Base-by-base conservation (phyloP, 768 basidiomycete genomes). In the Amanita pseudoporphyria region DNA sequence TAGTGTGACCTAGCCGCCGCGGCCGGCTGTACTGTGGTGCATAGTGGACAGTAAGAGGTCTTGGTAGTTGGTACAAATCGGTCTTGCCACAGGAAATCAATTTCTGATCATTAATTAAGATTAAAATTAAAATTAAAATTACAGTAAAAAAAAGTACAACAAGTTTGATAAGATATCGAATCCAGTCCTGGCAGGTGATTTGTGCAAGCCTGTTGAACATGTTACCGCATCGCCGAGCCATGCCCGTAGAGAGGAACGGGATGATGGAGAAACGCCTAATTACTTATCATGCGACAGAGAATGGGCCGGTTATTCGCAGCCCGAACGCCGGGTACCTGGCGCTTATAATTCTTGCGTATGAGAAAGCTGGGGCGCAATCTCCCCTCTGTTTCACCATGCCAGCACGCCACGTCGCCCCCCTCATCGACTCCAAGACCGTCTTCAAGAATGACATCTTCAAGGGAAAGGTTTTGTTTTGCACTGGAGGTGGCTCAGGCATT, bases 401-500 rank as follows among this genome's bases (percentile, higher is more conserved):
- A 12, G 50, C 57, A 52, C 59, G 62, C 19, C 65, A 75, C 45
- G 63, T 73, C 22, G 65, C 70, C 21, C 75, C 82, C 0, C 60
- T 74, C 16, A 67, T 68, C 24, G 67, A 71, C 52, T 87, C 85
- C 0, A 74, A 71, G 0, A 58, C 75, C 36, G 69, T 87, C 48
- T 97, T 95, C 75, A 82, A 79, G 56, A 60, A 68, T 1, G 83
- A 87, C 55, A 73, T 97, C 26, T 95, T 95, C 79, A 79, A 82
- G 54, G 91, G 87, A 53, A 96, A 94, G 62, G 89, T 94, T 18
- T 69, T 89, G 3, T 87, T 90, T 67, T 91, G 86, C 67, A 95
- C 92, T 0, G 93, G 92, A 32, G 93, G 91, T 13, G 87, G 87
- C 2, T 88, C 88, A 52, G 95, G 94, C 13, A 97, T 99, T 67